Evolutionary conservation across 2,329 filamentous ascomycete species (phyloP), one percentile per base, ranked within the genome.

Genomic region (Pseudopithomyces maydicus): DNA sequence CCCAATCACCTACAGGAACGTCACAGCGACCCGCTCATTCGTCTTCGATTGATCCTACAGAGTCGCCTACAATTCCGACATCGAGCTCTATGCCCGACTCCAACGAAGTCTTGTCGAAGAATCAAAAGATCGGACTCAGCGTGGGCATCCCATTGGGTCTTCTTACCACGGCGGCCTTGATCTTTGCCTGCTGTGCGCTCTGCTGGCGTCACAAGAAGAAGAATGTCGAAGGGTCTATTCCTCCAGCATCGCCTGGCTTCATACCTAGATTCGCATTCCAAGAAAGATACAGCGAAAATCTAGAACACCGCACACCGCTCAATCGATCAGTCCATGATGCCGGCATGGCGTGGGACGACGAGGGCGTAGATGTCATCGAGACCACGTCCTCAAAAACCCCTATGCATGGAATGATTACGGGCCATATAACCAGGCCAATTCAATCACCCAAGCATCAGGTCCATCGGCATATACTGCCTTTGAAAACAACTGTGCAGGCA

Each of bases 141-240:
- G 49, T 77, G 14, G 74, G 74, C 8, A 61, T 88, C 2, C 86
- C 86, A 2, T 75, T 88, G 17, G 85, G 83, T 1, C 80, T 87
- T 2, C 72, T 88, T 2, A 84, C 83, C 42, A 82, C 88, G 20
- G 64, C 65, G 0, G 67, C 66, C 23, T 20, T 71, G 2, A 17
- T 65, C 0, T 52, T 75, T 7, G 67, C 51, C 39, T 71, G 66
- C 49, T 73, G 69, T 57, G 56, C 67, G 39, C 52, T 72, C 5
- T 54, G 60, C n/a, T 69, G 72, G 7, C 68, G 69, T 15, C 67
- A 64, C 19, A 61, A 56, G 20, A 56, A 58, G 20, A 65, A 64
- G 45, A 63, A 62, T 11, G 51, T 64, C 14, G 59, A 66, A 42
- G 70, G 69, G 17, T 69, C 67, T 12, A 59, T 69, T 17, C 70